phyloP scores from a whole-genome alignment of 257 asterid genomes.

The Przewalskia tangutica region DNA sequence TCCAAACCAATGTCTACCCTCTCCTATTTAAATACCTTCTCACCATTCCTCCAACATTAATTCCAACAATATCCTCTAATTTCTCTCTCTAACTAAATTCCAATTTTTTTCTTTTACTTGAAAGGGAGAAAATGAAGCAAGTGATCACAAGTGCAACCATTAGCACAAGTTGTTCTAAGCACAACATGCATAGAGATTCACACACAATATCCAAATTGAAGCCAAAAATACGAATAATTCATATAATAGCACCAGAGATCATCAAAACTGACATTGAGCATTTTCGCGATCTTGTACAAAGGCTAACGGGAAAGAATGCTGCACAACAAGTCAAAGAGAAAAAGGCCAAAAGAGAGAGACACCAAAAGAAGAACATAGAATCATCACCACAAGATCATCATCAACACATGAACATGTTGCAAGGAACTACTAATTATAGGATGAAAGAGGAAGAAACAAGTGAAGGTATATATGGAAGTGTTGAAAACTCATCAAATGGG shows the following conservation, averaged over 20 bases:
- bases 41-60: conserved; percentile 6
- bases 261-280: conserved; percentile 55
- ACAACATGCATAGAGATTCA: neutral
- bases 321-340: conserved; percentile 19
- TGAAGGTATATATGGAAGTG: conserved; percentile 22
- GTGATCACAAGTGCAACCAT: neutral
- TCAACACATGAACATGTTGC: conserved; percentile 9
- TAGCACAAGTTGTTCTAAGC: neutral
- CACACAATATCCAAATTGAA: conserved; percentile 14
- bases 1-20: neutral
- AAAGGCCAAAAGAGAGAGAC: neutral
- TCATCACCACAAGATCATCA: neutral
- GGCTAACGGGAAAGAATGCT: conserved; percentile 60
- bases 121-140: conserved; percentile 27
- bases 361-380: conserved; percentile 18
- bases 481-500: conserved; percentile 15
- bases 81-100: neutral
- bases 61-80: conserved; percentile 1
- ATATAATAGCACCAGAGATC: conserved; percentile 60
- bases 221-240: conserved; percentile 79
- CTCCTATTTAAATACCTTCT: conserved; percentile 10
- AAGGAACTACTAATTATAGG: conserved; percentile 2
- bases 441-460: conserved; percentile 29
- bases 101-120: neutral
- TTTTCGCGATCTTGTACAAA: conserved; percentile 66